Conservation (phyloP, 306 rosid genomes). For the Quercus gilva region DNA sequence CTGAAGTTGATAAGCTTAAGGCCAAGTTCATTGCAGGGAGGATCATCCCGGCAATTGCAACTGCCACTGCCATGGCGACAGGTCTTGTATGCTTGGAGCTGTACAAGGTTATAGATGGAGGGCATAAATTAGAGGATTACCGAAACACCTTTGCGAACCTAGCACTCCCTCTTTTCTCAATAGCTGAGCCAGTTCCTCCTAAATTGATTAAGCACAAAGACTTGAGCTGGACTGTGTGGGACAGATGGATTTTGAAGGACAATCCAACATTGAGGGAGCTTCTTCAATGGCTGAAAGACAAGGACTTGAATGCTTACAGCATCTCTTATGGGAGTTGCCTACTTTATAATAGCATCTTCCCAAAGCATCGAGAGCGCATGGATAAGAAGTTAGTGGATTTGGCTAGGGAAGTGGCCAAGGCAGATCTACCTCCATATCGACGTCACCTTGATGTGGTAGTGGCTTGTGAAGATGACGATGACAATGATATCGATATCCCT, state of each 20-base stretch:
- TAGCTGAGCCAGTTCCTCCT: constrained; percentile 42
- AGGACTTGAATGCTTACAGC: constrained; percentile 32
- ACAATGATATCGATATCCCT: constrained; percentile 32
- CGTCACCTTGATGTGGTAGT: constrained; percentile 32
- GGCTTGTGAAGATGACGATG: constrained; percentile 35
- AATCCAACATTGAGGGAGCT: constrained; percentile 31
- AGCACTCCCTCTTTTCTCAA: constrained; percentile 35
- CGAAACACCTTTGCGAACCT: constrained; percentile 37
- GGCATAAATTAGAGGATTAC: constrained; percentile 33
- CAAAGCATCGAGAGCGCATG: constrained; percentile 34
- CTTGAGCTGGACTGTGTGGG: constrained; percentile 40
- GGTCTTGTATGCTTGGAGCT: constrained; percentile 40
- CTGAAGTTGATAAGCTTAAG: constrained; percentile 38
- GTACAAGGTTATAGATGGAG: constrained; percentile 33
- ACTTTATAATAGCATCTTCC: constrained; percentile 34
- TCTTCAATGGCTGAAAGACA: constrained; percentile 27
- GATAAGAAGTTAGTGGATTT: constrained; percentile 30
- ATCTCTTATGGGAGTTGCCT: constrained; percentile 37
- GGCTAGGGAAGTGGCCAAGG: constrained; percentile 35
- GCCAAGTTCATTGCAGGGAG: constrained; percentile 41
- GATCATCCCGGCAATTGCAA: constrained; percentile 40
- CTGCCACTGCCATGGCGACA: constrained; percentile 36
- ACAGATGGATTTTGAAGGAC: constrained; percentile 30
- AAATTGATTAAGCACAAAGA: constrained; percentile 32
- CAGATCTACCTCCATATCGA: constrained; percentile 21